Conservation (phyloP, 352 stramenopile species). For the Thalassiosira oceanica region DNA sequence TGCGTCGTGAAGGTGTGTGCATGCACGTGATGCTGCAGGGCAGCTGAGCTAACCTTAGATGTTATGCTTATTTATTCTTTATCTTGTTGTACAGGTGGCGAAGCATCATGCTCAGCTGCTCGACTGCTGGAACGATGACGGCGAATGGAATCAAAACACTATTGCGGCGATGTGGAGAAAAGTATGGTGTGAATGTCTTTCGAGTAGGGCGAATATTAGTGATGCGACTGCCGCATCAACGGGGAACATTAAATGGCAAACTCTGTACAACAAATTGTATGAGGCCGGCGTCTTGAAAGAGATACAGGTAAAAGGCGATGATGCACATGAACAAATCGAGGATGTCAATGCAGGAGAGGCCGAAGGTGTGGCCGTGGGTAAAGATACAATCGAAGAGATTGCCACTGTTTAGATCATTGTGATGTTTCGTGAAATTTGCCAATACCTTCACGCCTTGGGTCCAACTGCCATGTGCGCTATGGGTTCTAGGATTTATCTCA, state of each 20-base stretch:
- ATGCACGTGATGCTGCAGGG: too few relatives aligned
- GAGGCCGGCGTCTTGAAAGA: neutral
- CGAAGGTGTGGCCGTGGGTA: neutral
- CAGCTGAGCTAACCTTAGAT: too few relatives aligned
- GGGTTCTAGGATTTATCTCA: too few relatives aligned
- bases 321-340: neutral
- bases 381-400: neutral
- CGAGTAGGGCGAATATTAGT: neutral
- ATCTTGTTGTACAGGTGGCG: neutral
- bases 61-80: too few relatives aligned
- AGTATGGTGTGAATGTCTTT: neutral
- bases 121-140: neutral
- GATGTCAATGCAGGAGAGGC: neutral
- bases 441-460: too few relatives aligned
- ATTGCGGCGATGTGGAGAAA: neutral
- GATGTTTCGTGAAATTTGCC: too few relatives aligned
- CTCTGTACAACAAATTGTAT: neutral
- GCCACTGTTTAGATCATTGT: neutral
- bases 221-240: neutral
- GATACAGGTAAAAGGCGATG: neutral
- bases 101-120: neutral
- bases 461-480: too few relatives aligned
- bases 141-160: neutral
- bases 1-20: slow-evolving; percentile 25
- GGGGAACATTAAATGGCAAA: too few relatives aligned